A percentile compares a stretch with the other conserved stretches of the same genome.
Conservation (phyloP, 768 basidiomycete genomes). For the Podaxis sp. region DNA sequence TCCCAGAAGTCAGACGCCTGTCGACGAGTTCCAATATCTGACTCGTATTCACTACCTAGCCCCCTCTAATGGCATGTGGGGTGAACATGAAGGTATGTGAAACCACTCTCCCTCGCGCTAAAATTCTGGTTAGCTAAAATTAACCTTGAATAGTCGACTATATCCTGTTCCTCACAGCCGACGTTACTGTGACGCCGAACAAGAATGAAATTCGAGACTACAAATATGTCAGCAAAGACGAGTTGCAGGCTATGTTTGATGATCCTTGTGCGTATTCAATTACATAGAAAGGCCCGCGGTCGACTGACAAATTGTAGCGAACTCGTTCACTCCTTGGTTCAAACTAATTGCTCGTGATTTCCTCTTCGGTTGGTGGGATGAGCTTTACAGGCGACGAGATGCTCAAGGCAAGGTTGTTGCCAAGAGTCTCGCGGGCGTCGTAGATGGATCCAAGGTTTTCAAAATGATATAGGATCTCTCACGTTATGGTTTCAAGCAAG, state of each 20-base stretch:
- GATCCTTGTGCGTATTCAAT: conserved; percentile 54
- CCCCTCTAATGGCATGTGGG: conserved; percentile 90
- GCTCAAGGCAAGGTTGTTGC: conserved; percentile 59
- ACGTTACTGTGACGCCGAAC: conserved; percentile 83
- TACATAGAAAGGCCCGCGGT: not conserved
- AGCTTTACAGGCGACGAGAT: conserved; percentile 64
- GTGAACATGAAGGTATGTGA: conserved; percentile 90
- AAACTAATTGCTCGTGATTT: conserved; percentile 96
- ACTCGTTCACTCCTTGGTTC: conserved; percentile 98
- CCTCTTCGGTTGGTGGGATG: conserved; percentile 98
- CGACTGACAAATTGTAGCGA: conserved; percentile 44
- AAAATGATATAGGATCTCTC: conserved; percentile 33
- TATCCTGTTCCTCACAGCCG: conserved; percentile 90
- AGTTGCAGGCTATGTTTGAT: conserved; percentile 89
- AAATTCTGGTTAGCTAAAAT: not conserved
- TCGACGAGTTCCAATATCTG: conserved; percentile 90
- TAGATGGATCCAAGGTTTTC: conserved; percentile 72
- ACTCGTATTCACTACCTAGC: conserved; percentile 98
- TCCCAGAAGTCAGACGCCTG: conserved; percentile 69
- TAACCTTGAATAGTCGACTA: conserved; percentile 77
- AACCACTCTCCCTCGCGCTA: not conserved
- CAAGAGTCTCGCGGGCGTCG: conserved; percentile 61
- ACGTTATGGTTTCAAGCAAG: not conserved
- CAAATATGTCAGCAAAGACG: conserved; percentile 89
- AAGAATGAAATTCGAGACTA: conserved; percentile 88